These are phyloP conservation scores for Penicillium sp. DNA, from an alignment of 2,329 filamentous ascomycete species.

Conservation along the genomic window DNA sequence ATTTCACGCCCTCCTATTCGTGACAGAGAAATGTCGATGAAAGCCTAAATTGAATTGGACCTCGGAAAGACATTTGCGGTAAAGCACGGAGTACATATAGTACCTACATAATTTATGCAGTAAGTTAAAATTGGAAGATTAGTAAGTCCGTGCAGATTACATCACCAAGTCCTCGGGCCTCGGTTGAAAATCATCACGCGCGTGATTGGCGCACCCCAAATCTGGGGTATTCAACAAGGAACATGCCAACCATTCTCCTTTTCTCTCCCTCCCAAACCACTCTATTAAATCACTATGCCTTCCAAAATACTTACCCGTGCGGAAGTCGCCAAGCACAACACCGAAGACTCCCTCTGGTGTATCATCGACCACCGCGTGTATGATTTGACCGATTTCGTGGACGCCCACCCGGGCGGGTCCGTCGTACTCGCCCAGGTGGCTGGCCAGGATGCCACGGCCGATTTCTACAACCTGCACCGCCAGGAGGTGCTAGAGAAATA, in stretches of 20 bases:
- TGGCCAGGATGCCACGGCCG: constrained; percentile 75
- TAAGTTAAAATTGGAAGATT: not conserved
- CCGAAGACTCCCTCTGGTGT: constrained; percentile 74
- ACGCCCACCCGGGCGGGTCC: constrained; percentile 80
- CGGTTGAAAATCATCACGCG: constrained; percentile 4
- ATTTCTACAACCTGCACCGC: constrained; percentile 89
- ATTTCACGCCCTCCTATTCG: not conserved
- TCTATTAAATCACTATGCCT: constrained; percentile 12
- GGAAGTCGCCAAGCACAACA: constrained; percentile 73
- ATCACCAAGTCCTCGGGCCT: constrained; percentile 2
- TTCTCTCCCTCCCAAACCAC: not conserved
- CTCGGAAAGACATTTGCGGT: not conserved
- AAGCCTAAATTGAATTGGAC: not conserved
- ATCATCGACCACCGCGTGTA: constrained; percentile 87
- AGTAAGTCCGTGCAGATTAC: not conserved
- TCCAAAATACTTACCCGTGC: constrained; percentile 45
- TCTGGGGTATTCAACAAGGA: constrained; percentile 4
- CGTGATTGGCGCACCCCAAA: not conserved
- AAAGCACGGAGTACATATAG: too few species aligned
- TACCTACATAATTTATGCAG: not conserved
- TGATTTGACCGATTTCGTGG: constrained; percentile 79
- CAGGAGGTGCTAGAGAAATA: constrained; percentile 88
- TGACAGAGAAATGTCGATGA: not conserved
- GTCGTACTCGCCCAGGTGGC: constrained; percentile 78
- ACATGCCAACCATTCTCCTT: not conserved